Percentiles rank a stretch among this genome's conserved stretches.
Evolutionary conservation across 2,329 filamentous ascomycete species (phyloP).

Genomic region (Hypoxylon sp.): DNA sequence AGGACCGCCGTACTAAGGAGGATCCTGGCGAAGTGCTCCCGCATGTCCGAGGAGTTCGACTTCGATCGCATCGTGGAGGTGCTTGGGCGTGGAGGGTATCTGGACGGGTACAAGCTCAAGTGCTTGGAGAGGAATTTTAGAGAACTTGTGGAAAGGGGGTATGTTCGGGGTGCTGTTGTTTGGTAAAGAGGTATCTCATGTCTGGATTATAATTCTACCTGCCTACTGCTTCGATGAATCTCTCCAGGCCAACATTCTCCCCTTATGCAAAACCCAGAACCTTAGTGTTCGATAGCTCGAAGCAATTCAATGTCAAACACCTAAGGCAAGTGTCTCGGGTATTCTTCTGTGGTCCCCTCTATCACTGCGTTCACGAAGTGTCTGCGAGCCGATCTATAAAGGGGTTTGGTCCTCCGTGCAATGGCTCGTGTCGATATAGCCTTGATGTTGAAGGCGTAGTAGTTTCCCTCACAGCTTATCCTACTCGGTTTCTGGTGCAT

Average conservation of each 20-base stretch:
- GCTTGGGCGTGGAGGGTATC: conserved; percentile 32
- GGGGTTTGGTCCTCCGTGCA: conserved; percentile 52
- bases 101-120: conserved; percentile 37
- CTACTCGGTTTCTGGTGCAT: conserved; percentile 34
- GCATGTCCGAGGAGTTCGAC: conserved; percentile 42
- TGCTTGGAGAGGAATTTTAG: conserved; percentile 43
- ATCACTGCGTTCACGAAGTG: conserved; percentile 73
- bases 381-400: conserved; percentile 62
- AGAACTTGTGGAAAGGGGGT: conserved; percentile 45
- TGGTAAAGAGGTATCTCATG: conserved; percentile 32
- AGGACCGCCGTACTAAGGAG: conserved; percentile 42
- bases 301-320: conserved; percentile 65
- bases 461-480: conserved; percentile 41
- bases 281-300: neutral
- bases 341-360: conserved; percentile 58
- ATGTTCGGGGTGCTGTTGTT: conserved; percentile 46
- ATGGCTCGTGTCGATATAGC: conserved; percentile 59
- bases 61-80: conserved; percentile 44
- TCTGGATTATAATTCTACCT: neutral
- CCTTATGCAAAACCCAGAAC: neutral
- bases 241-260: neutral
- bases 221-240: neutral
- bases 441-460: conserved; percentile 47
- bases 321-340: conserved; percentile 65
- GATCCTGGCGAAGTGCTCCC: conserved; percentile 48